Evolutionary conservation across 1,284 basidiomycete species (phyloP), one percentile per base, ranked within the genome.

Genomic region (Malassezia furfur): DNA sequence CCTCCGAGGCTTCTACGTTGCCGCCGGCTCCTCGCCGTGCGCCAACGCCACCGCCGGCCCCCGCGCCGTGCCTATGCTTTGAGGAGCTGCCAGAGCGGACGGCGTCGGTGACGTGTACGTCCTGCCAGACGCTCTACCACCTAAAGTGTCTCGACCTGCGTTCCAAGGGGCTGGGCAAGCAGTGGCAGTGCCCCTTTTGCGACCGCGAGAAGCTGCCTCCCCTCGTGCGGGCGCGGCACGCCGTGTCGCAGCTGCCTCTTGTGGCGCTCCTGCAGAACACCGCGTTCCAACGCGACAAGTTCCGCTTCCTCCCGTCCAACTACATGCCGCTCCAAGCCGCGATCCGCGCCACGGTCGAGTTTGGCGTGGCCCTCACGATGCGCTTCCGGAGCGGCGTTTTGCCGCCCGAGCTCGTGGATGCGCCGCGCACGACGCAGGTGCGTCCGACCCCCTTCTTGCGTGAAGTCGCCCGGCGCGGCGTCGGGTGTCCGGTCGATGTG

Each of bases 111-210:
- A n/a, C 44, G 21, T 72, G 70, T 62, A 50, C 51, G 2, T 47
- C 38, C 32, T 72, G 70, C 48, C 43, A 40, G 22, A 56, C 60
- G 15, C 45, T 44, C 30, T 71, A 67, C 54, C 69, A 71, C 49
- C 44, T 64, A 11, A 32, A 52, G 12, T 71, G 69, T 57, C 62
- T 71, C 40, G 64, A 65, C 37, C 52, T 63, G 7, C 49, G 53
- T 56, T 0, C 43, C 59, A 49, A 40, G 17, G 12, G 14, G 15
- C 19, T 37, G 0, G 36, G 12, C 54, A 61, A 52, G 22, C 51
- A 48, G 30, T 73, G 65, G 65, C 38, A 31, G 1, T 73, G 70
- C 37, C 62, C 60, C 15, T 61, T 73, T 56, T 73, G 70, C 48
- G 61, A 63, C 10, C 8, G 44, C 15, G 19, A 38, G 6, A 52